These are phyloP conservation scores for Kwoniella shivajii DNA, from an alignment of 1,284 basidiomycete genomes.

Conservation along the genomic window DNA sequence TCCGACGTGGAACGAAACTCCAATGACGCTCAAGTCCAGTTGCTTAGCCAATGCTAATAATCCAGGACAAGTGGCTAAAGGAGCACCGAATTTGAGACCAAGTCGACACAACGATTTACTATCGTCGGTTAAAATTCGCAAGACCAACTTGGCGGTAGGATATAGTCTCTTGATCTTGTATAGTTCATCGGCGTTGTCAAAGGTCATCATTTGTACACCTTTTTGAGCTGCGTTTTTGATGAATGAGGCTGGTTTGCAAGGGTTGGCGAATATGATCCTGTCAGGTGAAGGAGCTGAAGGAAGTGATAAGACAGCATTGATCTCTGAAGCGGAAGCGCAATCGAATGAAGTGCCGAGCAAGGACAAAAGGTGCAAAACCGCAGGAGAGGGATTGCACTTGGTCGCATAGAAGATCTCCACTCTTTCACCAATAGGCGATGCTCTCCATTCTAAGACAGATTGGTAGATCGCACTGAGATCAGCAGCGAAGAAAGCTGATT, in stretches of 20 bases:
- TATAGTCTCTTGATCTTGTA: slow-evolving; percentile 87
- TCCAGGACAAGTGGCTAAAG: slow-evolving; percentile 75
- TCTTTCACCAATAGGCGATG: slow-evolving; percentile 67
- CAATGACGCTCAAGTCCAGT: slow-evolving; percentile 79
- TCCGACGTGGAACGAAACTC: slow-evolving; percentile 97
- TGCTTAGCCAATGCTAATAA: slow-evolving; percentile 79
- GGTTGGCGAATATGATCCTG: slow-evolving; percentile 96
- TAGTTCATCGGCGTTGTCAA: slow-evolving; percentile 98
- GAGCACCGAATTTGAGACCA: slow-evolving; percentile 96
- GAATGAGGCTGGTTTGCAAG: slow-evolving; percentile 95
- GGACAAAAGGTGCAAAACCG: slow-evolving; percentile 86
- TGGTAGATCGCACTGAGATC: slow-evolving; percentile 86
- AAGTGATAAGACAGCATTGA: slow-evolving; percentile 75
- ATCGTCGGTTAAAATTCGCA: slow-evolving; percentile 96
- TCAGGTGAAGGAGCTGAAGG: slow-evolving; percentile 58
- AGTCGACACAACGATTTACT: slow-evolving; percentile 91
- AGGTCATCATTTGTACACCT: slow-evolving; percentile 92
- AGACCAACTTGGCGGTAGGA: slow-evolving; percentile 80
- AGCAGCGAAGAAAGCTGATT: slow-evolving; percentile 94
- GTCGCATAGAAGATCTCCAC: slow-evolving; percentile 94
- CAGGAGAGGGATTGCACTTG: slow-evolving; percentile 97
- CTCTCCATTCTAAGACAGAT: slow-evolving; percentile 83
- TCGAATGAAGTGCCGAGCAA: slow-evolving; percentile 92
- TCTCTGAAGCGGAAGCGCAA: slow-evolving; percentile 97
- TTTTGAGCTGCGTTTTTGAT: slow-evolving; percentile 77